Evolutionary conservation across 2,329 filamentous ascomycete genomes (phyloP).

Genomic region (Sclerotiophoma versabilis): DNA sequence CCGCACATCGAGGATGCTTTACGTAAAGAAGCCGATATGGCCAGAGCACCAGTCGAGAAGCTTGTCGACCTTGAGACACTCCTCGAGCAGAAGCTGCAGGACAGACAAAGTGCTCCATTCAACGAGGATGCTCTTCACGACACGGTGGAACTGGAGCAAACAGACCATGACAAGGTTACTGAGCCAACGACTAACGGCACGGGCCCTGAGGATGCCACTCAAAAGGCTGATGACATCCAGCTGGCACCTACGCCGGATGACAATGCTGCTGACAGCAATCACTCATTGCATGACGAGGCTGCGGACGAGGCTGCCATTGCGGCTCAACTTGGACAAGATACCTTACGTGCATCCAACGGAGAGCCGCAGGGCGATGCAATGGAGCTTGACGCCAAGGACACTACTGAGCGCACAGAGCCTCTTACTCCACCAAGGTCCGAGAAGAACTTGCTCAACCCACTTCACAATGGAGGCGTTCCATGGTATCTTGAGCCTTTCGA

Average conservation of each 20-base stretch:
- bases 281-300: constrained; percentile 39
- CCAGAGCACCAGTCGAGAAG: constrained; percentile 73
- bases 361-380: constrained; percentile 26
- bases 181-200: constrained; percentile 23
- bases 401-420: constrained; percentile 51
- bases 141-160: constrained; percentile 28
- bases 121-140: constrained; percentile 31
- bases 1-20: constrained; percentile 77
- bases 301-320: constrained; percentile 47
- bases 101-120: constrained; percentile 54
- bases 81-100: constrained; percentile 68
- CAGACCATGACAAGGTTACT: constrained; percentile 16
- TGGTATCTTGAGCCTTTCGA: constrained; percentile 90
- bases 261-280: constrained; percentile 38
- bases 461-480: constrained; percentile 72
- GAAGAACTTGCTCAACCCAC: constrained; percentile 57
- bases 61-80: constrained; percentile 77
- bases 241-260: constrained; percentile 48
- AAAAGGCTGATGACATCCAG: constrained; percentile 34
- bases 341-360: constrained; percentile 28
- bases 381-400: constrained; percentile 28
- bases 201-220: constrained; percentile 17
- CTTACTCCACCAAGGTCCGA: constrained; percentile 71
- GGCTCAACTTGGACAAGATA: constrained; percentile 43
- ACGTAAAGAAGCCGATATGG: constrained; percentile 81